Evolutionary conservation across 2,329 filamentous ascomycete genomes (phyloP).

Genomic region (Arthrobotrys pseudoclavata): DNA sequence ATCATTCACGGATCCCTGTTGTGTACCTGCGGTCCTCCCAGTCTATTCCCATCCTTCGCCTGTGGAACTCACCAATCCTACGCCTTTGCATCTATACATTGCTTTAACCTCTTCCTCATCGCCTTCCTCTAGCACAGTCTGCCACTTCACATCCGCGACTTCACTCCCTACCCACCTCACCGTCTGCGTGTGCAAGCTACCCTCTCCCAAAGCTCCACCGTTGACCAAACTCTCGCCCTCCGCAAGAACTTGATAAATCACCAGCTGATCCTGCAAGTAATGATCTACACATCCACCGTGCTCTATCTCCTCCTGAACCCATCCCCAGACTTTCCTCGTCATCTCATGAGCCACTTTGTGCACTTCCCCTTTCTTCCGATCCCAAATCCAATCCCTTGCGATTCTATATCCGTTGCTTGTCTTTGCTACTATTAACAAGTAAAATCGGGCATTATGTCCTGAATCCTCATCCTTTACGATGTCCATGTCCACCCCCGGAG

Average conservation of each 20-base stretch:
- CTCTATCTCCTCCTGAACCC: slow-evolving; percentile 66
- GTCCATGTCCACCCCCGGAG: slow-evolving; percentile 65
- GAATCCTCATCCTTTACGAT: slow-evolving; percentile 71
- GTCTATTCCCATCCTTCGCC: slow-evolving; percentile 49
- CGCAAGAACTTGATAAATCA: slow-evolving; percentile 74
- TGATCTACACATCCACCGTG: slow-evolving; percentile 71
- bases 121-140: slow-evolving; percentile 12
- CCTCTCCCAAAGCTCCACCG: slow-evolving; percentile 63
- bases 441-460: slow-evolving; percentile 70
- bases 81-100: slow-evolving; percentile 41
- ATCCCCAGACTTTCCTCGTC: slow-evolving; percentile 44
- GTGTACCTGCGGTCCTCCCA: no score
- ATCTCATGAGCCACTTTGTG: slow-evolving; percentile 52
- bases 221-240: slow-evolving; percentile 69
- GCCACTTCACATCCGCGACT: slow-evolving; percentile 64
- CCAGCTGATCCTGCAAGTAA: slow-evolving; percentile 74
- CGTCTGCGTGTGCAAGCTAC: slow-evolving; percentile 71
- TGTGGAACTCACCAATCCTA: slow-evolving; percentile 47
- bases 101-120: slow-evolving; percentile 1
- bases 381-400: slow-evolving; percentile 60
- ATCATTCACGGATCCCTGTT: no score
- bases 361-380: slow-evolving; percentile 47
- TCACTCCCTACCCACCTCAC: slow-evolving; percentile 73
- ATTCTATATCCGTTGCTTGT: slow-evolving; percentile 65
- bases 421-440: slow-evolving; percentile 72